These are phyloP conservation scores for Aegilops longissima DNA, from an alignment of 176 grass and related monocot genomes.

Conservation along the genomic window DNA sequence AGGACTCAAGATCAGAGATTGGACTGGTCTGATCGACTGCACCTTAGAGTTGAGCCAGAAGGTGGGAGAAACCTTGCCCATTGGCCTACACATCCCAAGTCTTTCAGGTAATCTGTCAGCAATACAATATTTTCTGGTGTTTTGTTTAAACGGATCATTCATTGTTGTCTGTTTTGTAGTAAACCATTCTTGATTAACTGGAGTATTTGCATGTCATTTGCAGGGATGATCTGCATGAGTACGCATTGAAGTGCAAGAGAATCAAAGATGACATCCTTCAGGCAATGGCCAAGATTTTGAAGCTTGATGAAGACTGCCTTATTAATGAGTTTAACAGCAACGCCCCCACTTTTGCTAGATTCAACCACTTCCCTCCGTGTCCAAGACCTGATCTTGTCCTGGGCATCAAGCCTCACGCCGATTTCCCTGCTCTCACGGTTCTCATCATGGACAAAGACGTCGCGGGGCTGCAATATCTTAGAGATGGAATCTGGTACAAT, in stretches of 20 bases:
- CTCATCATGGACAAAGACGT: constrained; percentile 48
- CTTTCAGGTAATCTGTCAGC: constrained; percentile 39
- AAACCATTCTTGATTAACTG: too few relatives aligned
- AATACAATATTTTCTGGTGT: too few relatives aligned
- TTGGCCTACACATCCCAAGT: constrained; percentile 50
- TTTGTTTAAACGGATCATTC: neutral
- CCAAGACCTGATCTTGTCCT: constrained; percentile 48
- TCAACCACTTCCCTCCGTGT: constrained; percentile 51
- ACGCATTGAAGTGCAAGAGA: constrained; percentile 21
- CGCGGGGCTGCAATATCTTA: constrained; percentile 42
- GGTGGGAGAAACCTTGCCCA: constrained; percentile 28
- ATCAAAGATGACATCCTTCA: constrained; percentile 17
- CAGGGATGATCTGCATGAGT: constrained; percentile 44
- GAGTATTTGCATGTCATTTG: too few relatives aligned
- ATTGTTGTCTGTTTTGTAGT: neutral
- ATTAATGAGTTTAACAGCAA: constrained; percentile 15
- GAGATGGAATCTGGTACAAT: constrained; percentile 40
- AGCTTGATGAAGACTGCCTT: constrained; percentile 34
- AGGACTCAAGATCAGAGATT: constrained; percentile 39
- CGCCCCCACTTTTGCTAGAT: constrained; percentile 19
- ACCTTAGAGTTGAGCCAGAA: constrained; percentile 52
- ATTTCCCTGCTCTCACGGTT: constrained; percentile 42
- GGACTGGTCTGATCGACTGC: constrained; percentile 55
- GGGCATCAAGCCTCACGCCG: constrained; percentile 54
- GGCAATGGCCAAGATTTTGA: constrained; percentile 21